These are phyloP conservation scores for Lachnellula suecica DNA, from an alignment of 2,329 filamentous ascomycete genomes.

Conservation along the genomic window DNA sequence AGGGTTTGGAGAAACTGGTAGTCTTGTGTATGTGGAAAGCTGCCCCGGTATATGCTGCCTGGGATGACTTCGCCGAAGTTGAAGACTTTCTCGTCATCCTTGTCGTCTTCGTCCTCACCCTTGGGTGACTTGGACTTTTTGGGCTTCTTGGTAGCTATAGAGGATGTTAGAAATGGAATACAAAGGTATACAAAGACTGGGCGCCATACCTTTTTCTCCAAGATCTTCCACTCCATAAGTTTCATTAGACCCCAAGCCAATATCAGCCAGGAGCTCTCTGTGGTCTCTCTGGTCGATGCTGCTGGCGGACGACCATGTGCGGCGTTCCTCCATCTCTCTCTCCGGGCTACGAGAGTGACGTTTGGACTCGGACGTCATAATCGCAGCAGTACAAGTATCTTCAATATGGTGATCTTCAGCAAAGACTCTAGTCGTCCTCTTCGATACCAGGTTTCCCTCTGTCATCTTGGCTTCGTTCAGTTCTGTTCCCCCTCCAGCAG, in stretches of 20 bases:
- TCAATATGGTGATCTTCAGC: slow-evolving; percentile 13
- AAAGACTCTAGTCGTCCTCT: slow-evolving; percentile 22
- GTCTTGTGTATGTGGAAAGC: slow-evolving; percentile 72
- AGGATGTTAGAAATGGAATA: slow-evolving; percentile 9
- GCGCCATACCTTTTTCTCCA: slow-evolving; percentile 18
- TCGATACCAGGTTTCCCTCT: slow-evolving; percentile 18
- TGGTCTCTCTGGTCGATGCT: slow-evolving; percentile 4
- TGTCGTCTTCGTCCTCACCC: slow-evolving; percentile 13
- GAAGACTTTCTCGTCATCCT: slow-evolving; percentile 24
- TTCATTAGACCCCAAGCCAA: slow-evolving; percentile 18
- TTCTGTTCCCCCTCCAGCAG: neutral
- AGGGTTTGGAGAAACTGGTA: slow-evolving; percentile 68
- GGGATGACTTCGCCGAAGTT: slow-evolving; percentile 78
- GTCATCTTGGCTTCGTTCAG: slow-evolving; percentile 7
- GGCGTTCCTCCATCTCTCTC: slow-evolving; percentile 9
- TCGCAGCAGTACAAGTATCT: slow-evolving; percentile 4
- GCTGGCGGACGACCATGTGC: slow-evolving; percentile 4
- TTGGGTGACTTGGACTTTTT: slow-evolving; percentile 13
- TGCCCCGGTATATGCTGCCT: slow-evolving; percentile 73
- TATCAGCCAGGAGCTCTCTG: slow-evolving; percentile 11
- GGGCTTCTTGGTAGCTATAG: slow-evolving; percentile 14
- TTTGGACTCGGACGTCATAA: slow-evolving; percentile 5
- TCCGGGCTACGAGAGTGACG: slow-evolving; percentile 7
- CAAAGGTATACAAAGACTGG: neutral
- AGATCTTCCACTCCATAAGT: slow-evolving; percentile 16